Conservation (phyloP, 75 land plant species). For the Azolla pinnata region DNA sequence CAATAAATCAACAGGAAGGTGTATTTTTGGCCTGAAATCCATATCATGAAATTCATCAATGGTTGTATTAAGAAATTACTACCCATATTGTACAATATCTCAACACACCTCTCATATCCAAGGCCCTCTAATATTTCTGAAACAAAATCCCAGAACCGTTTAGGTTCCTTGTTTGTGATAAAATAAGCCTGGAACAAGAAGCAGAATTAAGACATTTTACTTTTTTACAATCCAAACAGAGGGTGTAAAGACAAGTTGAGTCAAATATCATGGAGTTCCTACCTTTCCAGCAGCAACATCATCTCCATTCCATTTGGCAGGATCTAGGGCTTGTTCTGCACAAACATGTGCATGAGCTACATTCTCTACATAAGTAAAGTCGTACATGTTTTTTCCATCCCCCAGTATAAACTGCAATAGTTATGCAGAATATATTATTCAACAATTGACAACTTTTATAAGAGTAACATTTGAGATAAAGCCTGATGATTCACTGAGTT, state of each 20-base stretch:
- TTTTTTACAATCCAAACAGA: too few species aligned
- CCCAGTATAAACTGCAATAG: slow-evolving; percentile 68
- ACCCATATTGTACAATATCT: too few species aligned
- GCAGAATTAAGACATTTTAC: too few species aligned
- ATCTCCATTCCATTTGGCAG: slow-evolving; percentile 19
- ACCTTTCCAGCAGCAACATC: slow-evolving; percentile 78
- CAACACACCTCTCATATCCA: slow-evolving; percentile 97
- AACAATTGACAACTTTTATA: background rate
- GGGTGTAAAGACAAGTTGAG: too few species aligned
- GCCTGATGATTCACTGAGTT: too few species aligned
- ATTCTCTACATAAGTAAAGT: slow-evolving; percentile 96
- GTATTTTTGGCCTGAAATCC: slow-evolving; percentile 75
- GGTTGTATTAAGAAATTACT: too few species aligned
- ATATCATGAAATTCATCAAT: too few species aligned
- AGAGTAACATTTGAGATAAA: too few species aligned
- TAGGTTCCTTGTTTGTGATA: slow-evolving; percentile 80
- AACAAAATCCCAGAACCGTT: slow-evolving; percentile 85
- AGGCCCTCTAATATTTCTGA: slow-evolving; percentile 73
- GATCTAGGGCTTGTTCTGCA: slow-evolving; percentile 75
- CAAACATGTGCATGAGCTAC: slow-evolving; percentile 92
- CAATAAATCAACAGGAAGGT: slow-evolving; percentile 52
- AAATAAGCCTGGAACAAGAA: slow-evolving; percentile 61
- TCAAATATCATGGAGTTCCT: too few species aligned
- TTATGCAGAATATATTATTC: background rate
- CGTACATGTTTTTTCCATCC: slow-evolving; percentile 77